Conservation (phyloP, 73 alveolate species). For the Paramecium sexaurelia region DNA sequence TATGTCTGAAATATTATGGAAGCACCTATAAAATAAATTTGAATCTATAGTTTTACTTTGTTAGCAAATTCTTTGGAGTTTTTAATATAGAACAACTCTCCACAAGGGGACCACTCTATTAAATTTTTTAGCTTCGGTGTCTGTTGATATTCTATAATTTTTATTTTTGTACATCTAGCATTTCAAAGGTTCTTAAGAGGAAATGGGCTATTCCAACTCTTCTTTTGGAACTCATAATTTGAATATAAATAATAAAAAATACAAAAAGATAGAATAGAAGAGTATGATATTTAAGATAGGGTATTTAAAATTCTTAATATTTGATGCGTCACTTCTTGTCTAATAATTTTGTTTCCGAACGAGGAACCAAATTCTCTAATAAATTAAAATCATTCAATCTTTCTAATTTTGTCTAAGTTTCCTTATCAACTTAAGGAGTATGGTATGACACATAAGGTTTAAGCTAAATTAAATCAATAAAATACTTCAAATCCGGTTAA, state of each 20-base stretch:
- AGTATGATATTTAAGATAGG: conserved; percentile 11
- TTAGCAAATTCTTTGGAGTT: conserved; percentile 25
- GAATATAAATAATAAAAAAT: conserved; percentile 2
- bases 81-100: conserved; percentile 34
- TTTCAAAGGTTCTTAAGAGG: conserved; percentile 22
- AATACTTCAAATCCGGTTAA: conserved; percentile 62
- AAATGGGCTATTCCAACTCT: conserved; percentile 51
- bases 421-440: conserved; percentile 61
- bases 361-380: conserved; percentile 28
- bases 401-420: conserved; percentile 24
- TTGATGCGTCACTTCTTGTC: conserved; percentile 45
- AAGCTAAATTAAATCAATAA: neutral
- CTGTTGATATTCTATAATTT: neutral
- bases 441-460: conserved; percentile 64
- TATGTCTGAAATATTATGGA: conserved; percentile 42
- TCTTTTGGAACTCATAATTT: neutral
- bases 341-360: neutral
- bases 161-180: conserved; percentile 24
- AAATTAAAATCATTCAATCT: conserved; percentile 52
- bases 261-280: conserved; percentile 22
- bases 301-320: neutral
- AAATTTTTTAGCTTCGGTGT: conserved; percentile 9
- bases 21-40: conserved; percentile 18
- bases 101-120: conserved; percentile 52
- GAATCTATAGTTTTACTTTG: neutral